phyloP scores from a whole-genome alignment of 2,329 filamentous ascomycete genomes.

The Periconia digitata region DNA sequence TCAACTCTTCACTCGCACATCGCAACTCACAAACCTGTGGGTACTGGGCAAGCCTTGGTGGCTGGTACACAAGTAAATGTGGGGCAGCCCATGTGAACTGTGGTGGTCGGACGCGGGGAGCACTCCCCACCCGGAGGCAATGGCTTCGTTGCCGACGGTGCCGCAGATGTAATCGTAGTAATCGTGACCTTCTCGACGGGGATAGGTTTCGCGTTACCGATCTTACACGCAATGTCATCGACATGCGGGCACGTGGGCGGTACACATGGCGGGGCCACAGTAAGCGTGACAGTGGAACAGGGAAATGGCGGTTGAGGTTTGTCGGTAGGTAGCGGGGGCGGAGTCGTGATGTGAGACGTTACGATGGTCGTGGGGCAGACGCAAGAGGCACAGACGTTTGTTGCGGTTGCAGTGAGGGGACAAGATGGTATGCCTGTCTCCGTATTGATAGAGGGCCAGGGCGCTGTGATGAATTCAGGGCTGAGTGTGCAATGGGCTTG shows the following conservation, averaged over 20 bases:
- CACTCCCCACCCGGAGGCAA: not conserved
- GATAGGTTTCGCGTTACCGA: not conserved
- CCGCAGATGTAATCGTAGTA: conserved; percentile 18
- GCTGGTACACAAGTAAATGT: conserved; percentile 26
- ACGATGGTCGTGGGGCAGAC: conserved; percentile 9
- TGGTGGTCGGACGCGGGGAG: conserved; percentile 11
- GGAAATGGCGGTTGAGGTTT: not conserved
- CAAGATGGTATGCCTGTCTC: conserved; percentile 1
- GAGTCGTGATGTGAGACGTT: conserved; percentile 1
- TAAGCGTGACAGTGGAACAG: conserved; percentile 14
- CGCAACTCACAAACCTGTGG: too few relatives aligned
- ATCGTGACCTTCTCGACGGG: not conserved
- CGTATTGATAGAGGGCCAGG: conserved; percentile 5
- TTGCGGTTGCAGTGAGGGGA: conserved; percentile 11
- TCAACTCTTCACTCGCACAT: too few relatives aligned
- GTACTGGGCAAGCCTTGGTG: too few relatives aligned
- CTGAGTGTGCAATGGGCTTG: not conserved
- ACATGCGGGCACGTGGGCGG: conserved; percentile 18
- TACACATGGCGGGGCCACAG: conserved; percentile 15
- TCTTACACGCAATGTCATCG: conserved; percentile 14
- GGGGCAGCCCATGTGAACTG: conserved; percentile 16
- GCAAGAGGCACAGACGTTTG: conserved; percentile 11
- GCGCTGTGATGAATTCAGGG: not conserved
- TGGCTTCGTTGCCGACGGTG: conserved; percentile 11
- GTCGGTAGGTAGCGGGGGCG: not conserved